These are phyloP conservation scores for Camellia granthamiana DNA, from an alignment of 148 eudicot genomes.

Conservation along the genomic window DNA sequence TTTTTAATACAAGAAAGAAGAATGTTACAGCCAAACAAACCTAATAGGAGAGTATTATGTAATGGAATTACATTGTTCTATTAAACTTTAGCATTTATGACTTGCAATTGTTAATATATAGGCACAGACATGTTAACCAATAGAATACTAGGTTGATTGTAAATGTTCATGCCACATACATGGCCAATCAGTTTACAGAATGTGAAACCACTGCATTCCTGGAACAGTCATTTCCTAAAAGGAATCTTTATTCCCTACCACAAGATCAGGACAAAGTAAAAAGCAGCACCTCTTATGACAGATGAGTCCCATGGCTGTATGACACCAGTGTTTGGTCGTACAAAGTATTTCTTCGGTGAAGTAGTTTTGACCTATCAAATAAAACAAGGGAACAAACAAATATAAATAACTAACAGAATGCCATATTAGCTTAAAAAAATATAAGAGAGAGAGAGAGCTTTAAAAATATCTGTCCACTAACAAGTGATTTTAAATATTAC, in stretches of 20 bases:
- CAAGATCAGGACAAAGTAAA: not conserved
- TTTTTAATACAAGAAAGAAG: not conserved
- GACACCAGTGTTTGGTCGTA: conserved; percentile 90
- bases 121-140: not conserved
- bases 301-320: conserved; percentile 84
- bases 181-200: conserved; percentile 1
- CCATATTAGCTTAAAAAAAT: not conserved
- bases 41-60: not conserved
- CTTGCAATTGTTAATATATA: no score
- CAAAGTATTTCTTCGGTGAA: conserved; percentile 89
- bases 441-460: no score
- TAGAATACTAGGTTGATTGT: not conserved
- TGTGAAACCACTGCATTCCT: not conserved
- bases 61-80: no score
- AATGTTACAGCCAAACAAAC: not conserved
- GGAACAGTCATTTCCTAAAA: not conserved
- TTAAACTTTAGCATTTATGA: no score
- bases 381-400: not conserved
- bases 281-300: conserved; percentile 68
- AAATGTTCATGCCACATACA: not conserved
- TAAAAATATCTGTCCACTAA: not conserved
- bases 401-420: conserved; percentile 4
- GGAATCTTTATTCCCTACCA: not conserved
- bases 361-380: conserved; percentile 84
- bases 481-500: conserved; percentile 31